Evolutionary conservation across 441 rosid species (phyloP), one percentile per base, ranked within the genome.

Genomic region (Dalechampia spathulata): DNA sequence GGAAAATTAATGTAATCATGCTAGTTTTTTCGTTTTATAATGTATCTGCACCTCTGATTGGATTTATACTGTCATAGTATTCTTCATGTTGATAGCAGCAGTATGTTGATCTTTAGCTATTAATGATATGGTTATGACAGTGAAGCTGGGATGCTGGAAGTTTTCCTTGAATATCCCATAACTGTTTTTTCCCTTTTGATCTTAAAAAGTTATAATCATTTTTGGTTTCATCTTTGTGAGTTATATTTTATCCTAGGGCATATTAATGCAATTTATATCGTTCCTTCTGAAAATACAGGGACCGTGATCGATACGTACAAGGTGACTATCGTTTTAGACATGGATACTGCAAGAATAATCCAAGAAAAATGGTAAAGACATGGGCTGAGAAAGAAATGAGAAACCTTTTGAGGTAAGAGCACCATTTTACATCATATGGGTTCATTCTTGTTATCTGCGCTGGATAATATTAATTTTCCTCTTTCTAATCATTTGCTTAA

Each of bases 361-460:
- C 96, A 2, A 78, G 99, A 57, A 89, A 92, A 79, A 92, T 89
- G 99, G 99, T 92, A 21, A 81, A 86, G 70, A 89, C 88, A 0
- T 92, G 97, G 97, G 99, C 99, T 67, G 99, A 92, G 70, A 92
- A 92, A 64, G 99, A 92, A 80, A 81, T 83, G 78, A 82, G 99
- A 72, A 92, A 92, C 78, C 97, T 89, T 57, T 63, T 81, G 82
- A 89, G 99, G 99, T 78, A 65, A 68, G 40, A 17, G 30, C 25
- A 52, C 23, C 34, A 19, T 30, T 20, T 7, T 12, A 48, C 36
- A 14, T 64, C 20, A 41, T 36, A 45, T 20, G 19, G 39, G 2
- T 19, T 7, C 25, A 37, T 49, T 61, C 32, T 59, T 14, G 54
- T 28, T 51, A 38, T 37, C 39, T 15, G 25, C 50, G 26, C 38